These are phyloP conservation scores for Nemania sp. DNA, from an alignment of 2,329 filamentous ascomycete genomes.

Conservation along the genomic window DNA sequence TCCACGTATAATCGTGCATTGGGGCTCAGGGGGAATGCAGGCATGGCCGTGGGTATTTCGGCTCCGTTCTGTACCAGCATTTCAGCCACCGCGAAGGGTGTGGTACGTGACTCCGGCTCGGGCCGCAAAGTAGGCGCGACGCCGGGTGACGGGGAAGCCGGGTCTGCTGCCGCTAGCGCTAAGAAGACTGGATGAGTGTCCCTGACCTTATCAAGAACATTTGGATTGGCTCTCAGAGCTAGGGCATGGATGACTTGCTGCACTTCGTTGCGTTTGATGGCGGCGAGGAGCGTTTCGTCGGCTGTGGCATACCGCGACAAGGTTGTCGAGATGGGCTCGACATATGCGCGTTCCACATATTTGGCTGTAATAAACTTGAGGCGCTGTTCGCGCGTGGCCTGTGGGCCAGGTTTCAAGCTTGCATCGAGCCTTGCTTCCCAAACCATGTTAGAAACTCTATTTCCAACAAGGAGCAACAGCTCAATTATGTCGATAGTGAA, in stretches of 20 bases:
- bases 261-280: conserved; percentile 95
- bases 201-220: conserved; percentile 80
- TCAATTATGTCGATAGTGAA: conserved; percentile 98
- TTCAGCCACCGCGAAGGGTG: conserved; percentile 87
- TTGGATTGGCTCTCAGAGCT: conserved; percentile 83
- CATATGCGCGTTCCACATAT: conserved; percentile 82
- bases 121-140: conserved; percentile 47
- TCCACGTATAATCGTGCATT: conserved; percentile 85
- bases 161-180: conserved; percentile 89
- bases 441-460: conserved; percentile 92
- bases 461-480: conserved; percentile 86
- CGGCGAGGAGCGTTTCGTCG: conserved; percentile 87
- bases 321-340: conserved; percentile 75
- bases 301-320: conserved; percentile 76
- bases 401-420: conserved; percentile 70
- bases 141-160: conserved; percentile 69
- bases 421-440: conserved; percentile 88
- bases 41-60: conserved; percentile 74
- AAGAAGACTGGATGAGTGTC: conserved; percentile 89
- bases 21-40: conserved; percentile 80
- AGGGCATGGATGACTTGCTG: conserved; percentile 90
- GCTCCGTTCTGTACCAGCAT: conserved; percentile 92
- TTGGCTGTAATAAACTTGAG: conserved; percentile 95
- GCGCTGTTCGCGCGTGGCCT: conserved; percentile 84
- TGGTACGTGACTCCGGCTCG: conserved; percentile 52